These are phyloP conservation scores for Jaenimonas drosophilae DNA, from an alignment of 208 protist species.

Conservation along the genomic window DNA sequence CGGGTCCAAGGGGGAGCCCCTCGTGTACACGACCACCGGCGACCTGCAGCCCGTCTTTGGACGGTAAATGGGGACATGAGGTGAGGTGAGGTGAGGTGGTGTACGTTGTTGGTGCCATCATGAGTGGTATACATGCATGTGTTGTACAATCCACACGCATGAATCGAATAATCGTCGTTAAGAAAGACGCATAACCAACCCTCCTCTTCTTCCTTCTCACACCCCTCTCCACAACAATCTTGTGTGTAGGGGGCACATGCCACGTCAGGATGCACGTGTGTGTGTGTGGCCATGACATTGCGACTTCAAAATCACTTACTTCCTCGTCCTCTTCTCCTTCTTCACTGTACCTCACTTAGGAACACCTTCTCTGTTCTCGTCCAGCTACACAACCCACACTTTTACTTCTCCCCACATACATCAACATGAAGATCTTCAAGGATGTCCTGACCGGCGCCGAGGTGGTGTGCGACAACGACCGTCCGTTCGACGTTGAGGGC, in stretches of 20 bases:
- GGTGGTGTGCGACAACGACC: constrained; percentile 88
- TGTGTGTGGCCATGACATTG: no score
- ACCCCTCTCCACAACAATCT: no score
- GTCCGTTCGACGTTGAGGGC: constrained; percentile 58
- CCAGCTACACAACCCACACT: not conserved
- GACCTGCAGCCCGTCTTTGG: constrained; percentile 60
- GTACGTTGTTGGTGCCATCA: not conserved
- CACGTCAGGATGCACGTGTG: no score
- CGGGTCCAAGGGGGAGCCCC: constrained; percentile 66
- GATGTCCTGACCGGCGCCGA: constrained; percentile 83
- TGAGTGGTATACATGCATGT: no score
- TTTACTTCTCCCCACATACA: not conserved
- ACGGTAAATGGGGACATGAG: not conserved
- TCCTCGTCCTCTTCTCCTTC: not conserved
- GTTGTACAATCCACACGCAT: no score
- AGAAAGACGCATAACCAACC: no score
- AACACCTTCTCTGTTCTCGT: not conserved
- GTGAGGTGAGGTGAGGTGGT: not conserved
- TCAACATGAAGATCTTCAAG: constrained; percentile 84
- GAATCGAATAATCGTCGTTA: no score
- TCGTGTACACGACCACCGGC: constrained; percentile 86
- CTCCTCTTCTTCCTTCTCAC: no score
- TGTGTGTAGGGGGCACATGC: no score
- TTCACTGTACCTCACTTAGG: not conserved
- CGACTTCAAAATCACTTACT: not conserved